Evolutionary conservation across 2,329 filamentous ascomycete genomes (phyloP), one percentile per base, ranked within the genome.

Genomic region (Calonectria naviculata): DNA sequence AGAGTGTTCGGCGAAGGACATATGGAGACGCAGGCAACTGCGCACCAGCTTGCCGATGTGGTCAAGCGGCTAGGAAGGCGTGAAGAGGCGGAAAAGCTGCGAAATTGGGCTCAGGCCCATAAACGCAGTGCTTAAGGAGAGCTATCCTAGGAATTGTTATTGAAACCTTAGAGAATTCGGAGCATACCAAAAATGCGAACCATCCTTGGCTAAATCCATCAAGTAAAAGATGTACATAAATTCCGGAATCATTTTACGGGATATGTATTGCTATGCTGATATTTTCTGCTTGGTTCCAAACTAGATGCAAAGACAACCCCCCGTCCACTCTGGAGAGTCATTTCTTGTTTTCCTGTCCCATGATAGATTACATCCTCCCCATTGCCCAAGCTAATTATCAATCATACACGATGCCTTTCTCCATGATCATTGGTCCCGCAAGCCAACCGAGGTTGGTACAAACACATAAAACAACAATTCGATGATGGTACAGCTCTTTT

Each of bases 321-420:
- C 49, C 31, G 42, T 24, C 28, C 56, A 5, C 29, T 58, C 5
- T 29, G 1, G 21, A n/a, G 68, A 61, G 64, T 7, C 19, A 15
- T 38, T 52, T 65, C 21, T 60, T 62, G 63, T 60, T 26, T 24
- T 28, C 56, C 29, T 42, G 52, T 17, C 29, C 31, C 17, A 26
- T 42, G 44, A 62, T 52, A 72, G 24, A 75, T 52, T 65, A 66
- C 62, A 70, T 62, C 38, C 34, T 19, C 65, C 54, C 46, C 60
- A 56, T 69, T 68, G 38, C 29, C 61, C 49, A 58, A 38, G 34
- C 52, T 29, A 24, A 76, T 72, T 77, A 70, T 70, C 66, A 60
- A 70, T 67, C 70, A 46, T 58, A 58, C 52, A 56, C n/a, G n/a
- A 56, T 56, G 52, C 29, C 52, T 26, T 58, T 38, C 52, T 6